These are phyloP conservation scores for Pestalotiopsis sp. DNA, from an alignment of 2,329 filamentous ascomycete genomes.

Conservation along the genomic window DNA sequence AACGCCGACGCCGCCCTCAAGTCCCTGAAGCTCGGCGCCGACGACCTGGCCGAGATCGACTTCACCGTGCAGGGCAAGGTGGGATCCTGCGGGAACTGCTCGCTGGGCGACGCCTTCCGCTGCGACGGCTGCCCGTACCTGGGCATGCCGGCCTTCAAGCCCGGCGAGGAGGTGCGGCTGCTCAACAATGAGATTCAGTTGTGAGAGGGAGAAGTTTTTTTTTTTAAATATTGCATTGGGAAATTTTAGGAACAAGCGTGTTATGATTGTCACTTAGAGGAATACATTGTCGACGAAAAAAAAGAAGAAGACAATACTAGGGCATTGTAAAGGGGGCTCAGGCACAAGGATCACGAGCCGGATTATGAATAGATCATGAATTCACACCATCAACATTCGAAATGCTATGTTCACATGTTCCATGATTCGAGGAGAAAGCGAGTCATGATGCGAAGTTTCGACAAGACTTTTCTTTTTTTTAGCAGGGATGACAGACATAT, in stretches of 20 bases:
- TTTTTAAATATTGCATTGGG: neutral
- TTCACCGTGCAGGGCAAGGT: slow-evolving; percentile 98
- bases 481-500: too few species aligned
- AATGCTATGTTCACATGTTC: too few species aligned
- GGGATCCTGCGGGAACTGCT: slow-evolving; percentile 91
- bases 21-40: slow-evolving; percentile 68
- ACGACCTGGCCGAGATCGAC: slow-evolving; percentile 87
- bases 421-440: too few species aligned
- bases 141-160: slow-evolving; percentile 85
- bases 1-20: slow-evolving; percentile 63
- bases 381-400: neutral
- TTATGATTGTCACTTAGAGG: neutral
- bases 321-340: neutral
- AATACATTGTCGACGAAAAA: neutral
- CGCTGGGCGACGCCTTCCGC: slow-evolving; percentile 85
- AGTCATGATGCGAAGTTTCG: too few species aligned
- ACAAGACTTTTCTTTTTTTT: too few species aligned
- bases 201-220: slow-evolving; percentile 37
- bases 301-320: neutral
- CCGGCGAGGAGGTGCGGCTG: slow-evolving; percentile 88
- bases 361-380: neutral
- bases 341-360: neutral
- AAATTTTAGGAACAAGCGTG: neutral
- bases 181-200: slow-evolving; percentile 85
- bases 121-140: slow-evolving; percentile 58